Conservation (phyloP, 202 grass and related monocot species). For the Tripidium arundinaceum region DNA sequence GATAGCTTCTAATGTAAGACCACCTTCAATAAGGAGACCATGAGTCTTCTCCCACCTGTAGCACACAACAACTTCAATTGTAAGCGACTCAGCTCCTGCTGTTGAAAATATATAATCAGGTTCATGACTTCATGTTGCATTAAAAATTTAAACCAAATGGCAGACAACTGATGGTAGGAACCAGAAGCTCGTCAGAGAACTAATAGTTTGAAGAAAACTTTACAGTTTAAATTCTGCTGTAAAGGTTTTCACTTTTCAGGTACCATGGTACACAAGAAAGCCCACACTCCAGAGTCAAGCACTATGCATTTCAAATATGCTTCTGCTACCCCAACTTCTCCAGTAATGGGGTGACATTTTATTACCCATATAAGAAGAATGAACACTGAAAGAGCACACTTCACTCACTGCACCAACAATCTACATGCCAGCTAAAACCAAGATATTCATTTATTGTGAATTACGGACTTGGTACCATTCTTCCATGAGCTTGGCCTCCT, state of each 20-base stretch:
- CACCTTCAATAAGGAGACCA: conserved; percentile 84
- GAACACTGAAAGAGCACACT: not conserved
- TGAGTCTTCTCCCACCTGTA: conserved; percentile 93
- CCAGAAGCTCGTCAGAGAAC: not conserved
- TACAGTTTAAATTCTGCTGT: not conserved
- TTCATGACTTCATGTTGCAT: conserved; percentile 12
- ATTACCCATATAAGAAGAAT: not conserved
- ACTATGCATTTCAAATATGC: not conserved
- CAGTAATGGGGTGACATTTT: not conserved
- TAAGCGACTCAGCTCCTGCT: not conserved
- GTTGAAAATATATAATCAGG: not conserved
- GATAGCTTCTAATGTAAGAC: conserved; percentile 76
- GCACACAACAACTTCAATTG: conserved; percentile 9
- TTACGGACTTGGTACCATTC: conserved; percentile 47
- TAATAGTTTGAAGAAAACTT: conserved; percentile 2
- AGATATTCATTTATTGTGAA: conserved; percentile 10
- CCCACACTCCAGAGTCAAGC: not conserved
- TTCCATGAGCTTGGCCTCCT: conserved; percentile 96
- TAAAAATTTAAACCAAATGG: not conserved
- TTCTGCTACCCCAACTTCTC: not conserved
- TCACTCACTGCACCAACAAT: not conserved
- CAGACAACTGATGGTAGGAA: not conserved
- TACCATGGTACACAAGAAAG: not conserved
- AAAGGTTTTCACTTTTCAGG: conserved; percentile 5
- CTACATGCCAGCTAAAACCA: not conserved